These are phyloP conservation scores for Penicillium crustosum DNA, from an alignment of 2,329 filamentous ascomycete species.

Conservation along the genomic window DNA sequence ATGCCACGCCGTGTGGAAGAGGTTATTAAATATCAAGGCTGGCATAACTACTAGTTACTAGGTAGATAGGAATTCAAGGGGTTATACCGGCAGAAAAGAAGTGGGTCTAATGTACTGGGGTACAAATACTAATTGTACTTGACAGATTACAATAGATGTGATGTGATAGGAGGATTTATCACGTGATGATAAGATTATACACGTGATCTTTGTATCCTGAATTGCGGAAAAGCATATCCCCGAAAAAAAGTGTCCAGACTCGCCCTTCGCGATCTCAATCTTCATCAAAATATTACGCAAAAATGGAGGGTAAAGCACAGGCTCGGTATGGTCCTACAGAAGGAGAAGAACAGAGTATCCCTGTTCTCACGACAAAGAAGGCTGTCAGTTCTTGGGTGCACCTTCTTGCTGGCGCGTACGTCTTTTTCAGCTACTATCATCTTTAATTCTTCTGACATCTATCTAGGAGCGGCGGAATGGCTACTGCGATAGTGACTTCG, in stretches of 20 bases:
- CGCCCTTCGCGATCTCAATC: neutral
- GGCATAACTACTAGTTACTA: too few species aligned
- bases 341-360: neutral
- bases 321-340: neutral
- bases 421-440: conserved; percentile 8
- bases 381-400: conserved; percentile 27
- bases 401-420: conserved; percentile 38
- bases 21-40: too few species aligned
- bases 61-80: too few species aligned
- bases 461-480: conserved; percentile 66
- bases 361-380: neutral
- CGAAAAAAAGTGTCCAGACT: neutral
- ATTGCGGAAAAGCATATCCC: neutral
- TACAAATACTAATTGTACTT: too few species aligned
- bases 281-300: neutral
- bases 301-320: neutral
- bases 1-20: too few species aligned
- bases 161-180: neutral
- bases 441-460: conserved; percentile 3
- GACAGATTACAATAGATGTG: neutral
- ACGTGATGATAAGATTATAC: neutral
- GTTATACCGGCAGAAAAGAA: too few species aligned
- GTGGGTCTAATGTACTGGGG: too few species aligned
- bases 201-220: neutral
- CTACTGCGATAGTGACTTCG: conserved; percentile 86